These are phyloP conservation scores for Kentomonas sorsogonicus DNA, from an alignment of 208 protist species.

Conservation along the genomic window DNA sequence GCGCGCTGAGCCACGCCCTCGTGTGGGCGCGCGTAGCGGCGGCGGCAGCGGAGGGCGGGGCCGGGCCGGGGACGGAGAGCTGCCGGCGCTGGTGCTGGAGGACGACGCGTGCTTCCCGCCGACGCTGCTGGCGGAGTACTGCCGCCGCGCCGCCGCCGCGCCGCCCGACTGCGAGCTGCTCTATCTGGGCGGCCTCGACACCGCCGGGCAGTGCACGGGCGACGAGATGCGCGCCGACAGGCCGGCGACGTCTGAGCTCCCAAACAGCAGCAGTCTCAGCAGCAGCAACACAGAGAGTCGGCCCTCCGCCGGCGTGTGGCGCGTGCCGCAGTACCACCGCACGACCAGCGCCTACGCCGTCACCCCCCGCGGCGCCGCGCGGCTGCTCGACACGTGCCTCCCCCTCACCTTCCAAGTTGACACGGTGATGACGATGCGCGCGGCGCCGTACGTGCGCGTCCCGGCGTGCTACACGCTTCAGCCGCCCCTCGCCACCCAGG, in stretches of 20 bases:
- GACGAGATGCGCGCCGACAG: slow-evolving; percentile 13
- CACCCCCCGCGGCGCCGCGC: slow-evolving; percentile 44
- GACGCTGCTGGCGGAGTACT: slow-evolving; percentile 31
- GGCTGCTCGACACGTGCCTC: slow-evolving; percentile 47
- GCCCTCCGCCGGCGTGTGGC: slow-evolving; percentile 37
- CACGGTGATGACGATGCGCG: slow-evolving; percentile 79
- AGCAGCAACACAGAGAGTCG: background rate
- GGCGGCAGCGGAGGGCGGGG: background rate
- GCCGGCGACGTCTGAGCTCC: too few species aligned
- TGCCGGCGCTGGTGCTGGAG: slow-evolving; percentile 35
- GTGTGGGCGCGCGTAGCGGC: slow-evolving; percentile 68
- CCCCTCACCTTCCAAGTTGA: slow-evolving; percentile 83
- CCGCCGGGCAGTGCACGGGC: slow-evolving; percentile 31
- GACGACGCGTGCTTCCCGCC: slow-evolving; percentile 52
- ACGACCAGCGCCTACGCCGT: slow-evolving; percentile 82
- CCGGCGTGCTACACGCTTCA: slow-evolving; percentile 80
- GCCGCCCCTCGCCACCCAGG: slow-evolving; percentile 68
- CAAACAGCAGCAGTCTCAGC: too few species aligned
- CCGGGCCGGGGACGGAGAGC: slow-evolving; percentile 6
- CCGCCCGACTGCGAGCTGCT: slow-evolving; percentile 73
- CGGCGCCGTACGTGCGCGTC: slow-evolving; percentile 35
- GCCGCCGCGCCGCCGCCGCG: slow-evolving; percentile 20
- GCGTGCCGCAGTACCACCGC: slow-evolving; percentile 77
- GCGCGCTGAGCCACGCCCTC: slow-evolving; percentile 67
- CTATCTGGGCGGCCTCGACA: slow-evolving; percentile 83